Evolutionary conservation across 169 alveolate species (phyloP), one percentile per base, ranked within the genome.

Genomic region (Eimeria tenella): DNA sequence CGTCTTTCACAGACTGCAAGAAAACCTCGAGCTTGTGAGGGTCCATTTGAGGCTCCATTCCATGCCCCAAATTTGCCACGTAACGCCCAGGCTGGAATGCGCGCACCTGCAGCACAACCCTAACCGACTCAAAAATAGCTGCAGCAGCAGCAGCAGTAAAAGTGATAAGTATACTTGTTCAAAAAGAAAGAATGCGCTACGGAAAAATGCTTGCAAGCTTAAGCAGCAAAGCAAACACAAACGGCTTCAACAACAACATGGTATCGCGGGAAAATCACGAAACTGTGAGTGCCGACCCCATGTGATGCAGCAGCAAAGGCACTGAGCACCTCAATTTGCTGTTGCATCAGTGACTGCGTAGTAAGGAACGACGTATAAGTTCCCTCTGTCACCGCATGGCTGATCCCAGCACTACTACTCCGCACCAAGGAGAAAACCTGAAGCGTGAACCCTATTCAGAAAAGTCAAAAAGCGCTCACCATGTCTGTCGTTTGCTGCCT

Each of bases 21-120:
- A 94, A 94, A 31, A 75, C 82, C 17, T 56, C 63, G 17, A 90
- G 95, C 53, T 63, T 60, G 21, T 77, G 91, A 17, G 96, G 96
- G 31, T 31, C 31, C 96, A 94, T 94, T 11, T 60, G 73, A 25
- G 96, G 96, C 84, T 89, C 93, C 96, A 94, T 94, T 52, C 96
- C 96, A 90, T 94, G 96, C 65, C 96, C 96, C n/a, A 94, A 89
- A 42, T 94, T 94, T 55, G 96, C 96, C 19, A 94, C 84, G 81
- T 94, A 86, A 23, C 95, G 42, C 31, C 70, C 74, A 1, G 79
- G 79, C 79, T 68, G 79, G 49, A 68, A 68, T 4, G 13, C 49
- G 50, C 68, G 68, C 68, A 58, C 68, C 68, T 58, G 31, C 62
- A 74, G 84, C n/a, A n/a, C 79, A n/a, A 23, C 79, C 42, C 79